Evolutionary conservation across 2,329 filamentous ascomycete genomes (phyloP).

Genomic region (Beauveria australis): DNA sequence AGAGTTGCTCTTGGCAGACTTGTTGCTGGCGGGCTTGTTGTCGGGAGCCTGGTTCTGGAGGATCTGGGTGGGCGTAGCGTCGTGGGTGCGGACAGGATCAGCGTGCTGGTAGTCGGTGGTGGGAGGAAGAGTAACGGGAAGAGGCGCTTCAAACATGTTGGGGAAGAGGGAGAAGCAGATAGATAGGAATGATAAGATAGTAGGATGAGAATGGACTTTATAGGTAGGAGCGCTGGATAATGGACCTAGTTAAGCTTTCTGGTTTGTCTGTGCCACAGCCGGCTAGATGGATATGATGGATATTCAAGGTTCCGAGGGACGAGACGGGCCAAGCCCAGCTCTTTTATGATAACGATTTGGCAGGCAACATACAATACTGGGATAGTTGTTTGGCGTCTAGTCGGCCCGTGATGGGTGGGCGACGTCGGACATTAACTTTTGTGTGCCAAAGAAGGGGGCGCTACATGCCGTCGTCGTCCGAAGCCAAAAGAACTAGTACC

Average conservation of each 20-base stretch:
- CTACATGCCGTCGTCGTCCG: slow-evolving; percentile 7
- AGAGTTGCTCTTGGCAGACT: slow-evolving; percentile 8
- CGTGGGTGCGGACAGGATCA: slow-evolving; percentile 1
- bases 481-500: background rate
- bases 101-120: slow-evolving; percentile 1
- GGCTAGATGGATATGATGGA: background rate
- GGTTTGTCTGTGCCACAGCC: background rate
- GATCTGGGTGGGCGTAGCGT: slow-evolving; percentile 5
- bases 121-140: slow-evolving; percentile 8
- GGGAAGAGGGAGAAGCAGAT: background rate
- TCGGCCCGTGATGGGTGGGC: slow-evolving; percentile 9
- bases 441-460: background rate
- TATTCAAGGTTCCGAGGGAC: background rate
- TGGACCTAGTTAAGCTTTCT: background rate
- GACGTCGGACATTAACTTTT: slow-evolving; percentile 1
- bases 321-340: background rate
- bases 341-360: slow-evolving; percentile 7
- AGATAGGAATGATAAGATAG: background rate
- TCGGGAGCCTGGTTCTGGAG: slow-evolving; percentile 8
- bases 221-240: background rate
- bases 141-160: slow-evolving; percentile 5
- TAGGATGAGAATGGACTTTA: slow-evolving; percentile 2
- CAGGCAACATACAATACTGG: background rate
- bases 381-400: background rate
- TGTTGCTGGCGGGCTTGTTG: slow-evolving; percentile 8